These are phyloP conservation scores for Ogataea nakhonphanomensis DNA, from an alignment of 805 yeast genomes.

Conservation along the genomic window DNA sequence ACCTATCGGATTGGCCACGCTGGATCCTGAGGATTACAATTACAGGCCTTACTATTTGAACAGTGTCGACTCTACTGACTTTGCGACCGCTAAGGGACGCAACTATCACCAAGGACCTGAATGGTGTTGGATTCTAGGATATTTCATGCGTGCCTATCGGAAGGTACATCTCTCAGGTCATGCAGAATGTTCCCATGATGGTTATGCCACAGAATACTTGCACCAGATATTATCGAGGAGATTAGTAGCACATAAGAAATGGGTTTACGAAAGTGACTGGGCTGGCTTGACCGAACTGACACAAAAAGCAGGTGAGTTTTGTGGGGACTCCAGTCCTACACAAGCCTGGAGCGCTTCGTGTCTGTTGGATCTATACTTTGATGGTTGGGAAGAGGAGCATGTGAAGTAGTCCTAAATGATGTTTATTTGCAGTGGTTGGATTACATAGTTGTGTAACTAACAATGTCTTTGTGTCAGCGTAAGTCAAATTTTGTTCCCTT, in stretches of 20 bases:
- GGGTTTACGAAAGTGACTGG: conserved; percentile 82
- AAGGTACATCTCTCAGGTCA: conserved; percentile 45
- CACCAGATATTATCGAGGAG: conserved; percentile 59
- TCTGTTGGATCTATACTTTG: conserved; percentile 73
- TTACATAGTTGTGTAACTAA: background rate
- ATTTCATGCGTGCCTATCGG: conserved; percentile 74
- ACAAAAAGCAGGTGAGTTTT: conserved; percentile 77
- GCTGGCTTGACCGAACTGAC: conserved; percentile 92
- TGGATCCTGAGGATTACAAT: conserved; percentile 90
- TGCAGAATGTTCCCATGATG: conserved; percentile 34
- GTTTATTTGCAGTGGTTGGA: background rate
- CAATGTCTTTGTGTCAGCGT: no score
- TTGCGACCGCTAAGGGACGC: conserved; percentile 91
- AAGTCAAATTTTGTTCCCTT: no score
- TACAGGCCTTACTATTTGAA: conserved; percentile 88
- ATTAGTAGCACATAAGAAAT: conserved; percentile 58
- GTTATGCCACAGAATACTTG: conserved; percentile 45
- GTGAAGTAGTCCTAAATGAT: background rate
- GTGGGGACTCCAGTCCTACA: conserved; percentile 87
- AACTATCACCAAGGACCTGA: conserved; percentile 99
- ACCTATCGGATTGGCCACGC: conserved; percentile 85
- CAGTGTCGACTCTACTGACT: conserved; percentile 75
- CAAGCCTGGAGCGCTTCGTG: conserved; percentile 97
- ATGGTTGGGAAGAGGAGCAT: conserved; percentile 40
- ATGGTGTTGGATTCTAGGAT: conserved; percentile 94